phyloP scores from a whole-genome alignment of 2,329 filamentous ascomycete species.

The Daldinia eschscholtzii region DNA sequence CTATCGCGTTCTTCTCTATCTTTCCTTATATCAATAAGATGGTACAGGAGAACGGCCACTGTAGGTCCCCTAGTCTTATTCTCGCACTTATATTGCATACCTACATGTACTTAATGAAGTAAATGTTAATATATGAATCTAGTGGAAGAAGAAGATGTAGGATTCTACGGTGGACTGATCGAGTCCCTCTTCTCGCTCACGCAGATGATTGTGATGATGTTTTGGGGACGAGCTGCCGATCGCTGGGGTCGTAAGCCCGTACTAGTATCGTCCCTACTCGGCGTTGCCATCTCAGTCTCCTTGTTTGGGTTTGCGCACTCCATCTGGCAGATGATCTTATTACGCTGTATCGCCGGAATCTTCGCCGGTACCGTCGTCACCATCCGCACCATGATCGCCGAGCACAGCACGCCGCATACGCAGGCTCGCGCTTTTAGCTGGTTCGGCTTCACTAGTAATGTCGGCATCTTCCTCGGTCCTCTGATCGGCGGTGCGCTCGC shows the following conservation, averaged over 20 bases:
- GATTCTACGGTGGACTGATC: constrained; percentile 84
- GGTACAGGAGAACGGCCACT: constrained; percentile 73
- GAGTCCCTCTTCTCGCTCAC: constrained; percentile 79
- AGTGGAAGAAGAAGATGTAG: constrained; percentile 74
- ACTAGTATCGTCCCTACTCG: constrained; percentile 74
- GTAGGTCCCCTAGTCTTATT: constrained; percentile 19
- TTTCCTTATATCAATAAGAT: constrained; percentile 85
- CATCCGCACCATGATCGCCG: constrained; percentile 81
- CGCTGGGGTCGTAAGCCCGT: constrained; percentile 78
- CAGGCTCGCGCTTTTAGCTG: constrained; percentile 81
- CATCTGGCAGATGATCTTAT: constrained; percentile 81
- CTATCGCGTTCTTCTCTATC: constrained; percentile 85
- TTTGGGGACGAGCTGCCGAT: constrained; percentile 78
- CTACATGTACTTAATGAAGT: too few relatives aligned
- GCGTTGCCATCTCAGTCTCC: constrained; percentile 70
- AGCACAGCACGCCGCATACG: constrained; percentile 76
- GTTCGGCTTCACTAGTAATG: constrained; percentile 80
- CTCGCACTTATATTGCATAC: neutral
- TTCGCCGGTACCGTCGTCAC: constrained; percentile 82
- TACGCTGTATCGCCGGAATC: constrained; percentile 77
- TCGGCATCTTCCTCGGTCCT: constrained; percentile 80
- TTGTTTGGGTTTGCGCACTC: constrained; percentile 76
- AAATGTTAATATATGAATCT: neutral
- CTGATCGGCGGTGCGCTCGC: constrained; percentile 77
- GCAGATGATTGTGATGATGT: constrained; percentile 82